Conservation (phyloP, 2,329 filamentous ascomycete genomes). For the Cryoendolithus antarcticus region DNA sequence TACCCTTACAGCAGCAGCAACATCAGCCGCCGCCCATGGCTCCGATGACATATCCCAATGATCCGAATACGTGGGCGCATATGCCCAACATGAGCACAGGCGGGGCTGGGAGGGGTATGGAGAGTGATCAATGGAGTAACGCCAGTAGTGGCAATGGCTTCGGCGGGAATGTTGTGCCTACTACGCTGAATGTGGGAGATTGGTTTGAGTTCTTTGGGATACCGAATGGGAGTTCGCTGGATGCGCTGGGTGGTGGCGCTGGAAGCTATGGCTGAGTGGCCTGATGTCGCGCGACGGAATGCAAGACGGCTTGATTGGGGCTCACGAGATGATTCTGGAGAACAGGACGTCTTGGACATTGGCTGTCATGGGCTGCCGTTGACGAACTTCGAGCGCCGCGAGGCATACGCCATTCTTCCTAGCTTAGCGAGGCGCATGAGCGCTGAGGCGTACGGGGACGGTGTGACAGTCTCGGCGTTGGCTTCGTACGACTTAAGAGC, state of each 20-base stretch:
- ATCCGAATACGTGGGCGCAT: constrained; percentile 15
- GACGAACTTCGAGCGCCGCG: too few species aligned
- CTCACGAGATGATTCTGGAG: too few species aligned
- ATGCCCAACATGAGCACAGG: background rate
- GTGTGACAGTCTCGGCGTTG: too few species aligned
- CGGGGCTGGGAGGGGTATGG: constrained; percentile 21
- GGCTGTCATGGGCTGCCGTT: too few species aligned
- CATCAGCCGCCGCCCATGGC: constrained; percentile 8
- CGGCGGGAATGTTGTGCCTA: constrained; percentile 68
- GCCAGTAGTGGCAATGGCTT: constrained; percentile 44
- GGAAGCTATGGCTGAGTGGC: constrained; percentile 16
- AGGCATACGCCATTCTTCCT: too few species aligned
- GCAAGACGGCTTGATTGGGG: too few species aligned
- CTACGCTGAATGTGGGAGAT: constrained; percentile 92
- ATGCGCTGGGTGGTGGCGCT: constrained; percentile 14
- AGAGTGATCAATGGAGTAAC: constrained; percentile 77
- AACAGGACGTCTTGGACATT: too few species aligned
- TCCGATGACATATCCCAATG: constrained; percentile 4
- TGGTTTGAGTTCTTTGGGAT: constrained; percentile 50
- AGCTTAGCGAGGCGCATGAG: too few species aligned
- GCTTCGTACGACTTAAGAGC: too few species aligned
- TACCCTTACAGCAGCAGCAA: constrained; percentile 8
- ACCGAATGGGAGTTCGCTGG: constrained; percentile 24
- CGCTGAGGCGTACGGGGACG: too few species aligned
- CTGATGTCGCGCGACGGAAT: constrained; percentile 32